These are phyloP conservation scores for Colletotrichum sp. DNA, from an alignment of 2,329 filamentous ascomycete genomes.

Conservation along the genomic window DNA sequence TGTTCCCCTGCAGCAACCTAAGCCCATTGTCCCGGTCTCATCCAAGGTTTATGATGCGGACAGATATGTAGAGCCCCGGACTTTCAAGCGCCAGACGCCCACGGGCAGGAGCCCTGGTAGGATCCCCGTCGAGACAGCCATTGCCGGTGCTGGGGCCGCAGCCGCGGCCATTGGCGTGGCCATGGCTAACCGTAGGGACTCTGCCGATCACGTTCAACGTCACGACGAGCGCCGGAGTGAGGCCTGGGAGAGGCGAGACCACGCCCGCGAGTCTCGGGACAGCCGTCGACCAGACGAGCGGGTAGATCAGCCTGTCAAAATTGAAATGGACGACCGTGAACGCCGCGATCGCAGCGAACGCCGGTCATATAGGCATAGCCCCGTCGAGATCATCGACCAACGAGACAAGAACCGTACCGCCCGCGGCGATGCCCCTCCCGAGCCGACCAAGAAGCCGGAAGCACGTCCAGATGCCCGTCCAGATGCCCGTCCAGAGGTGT, in stretches of 20 bases:
- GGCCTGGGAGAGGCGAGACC: neutral
- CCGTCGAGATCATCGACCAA: slow-evolving; percentile 22
- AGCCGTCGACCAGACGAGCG: slow-evolving; percentile 30
- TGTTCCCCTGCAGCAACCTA: slow-evolving; percentile 82
- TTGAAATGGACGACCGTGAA: slow-evolving; percentile 25
- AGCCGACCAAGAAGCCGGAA: slow-evolving; percentile 6
- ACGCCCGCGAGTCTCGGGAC: slow-evolving; percentile 29
- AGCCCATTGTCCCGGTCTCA: slow-evolving; percentile 77
- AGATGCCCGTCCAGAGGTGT: slow-evolving; percentile 10
- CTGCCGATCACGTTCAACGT: slow-evolving; percentile 30
- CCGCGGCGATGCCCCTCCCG: slow-evolving; percentile 32
- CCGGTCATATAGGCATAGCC: slow-evolving; percentile 26
- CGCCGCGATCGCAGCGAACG: slow-evolving; percentile 34
- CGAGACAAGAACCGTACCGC: slow-evolving; percentile 27
- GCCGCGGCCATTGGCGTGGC: slow-evolving; percentile 55
- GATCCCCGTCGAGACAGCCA: slow-evolving; percentile 48
- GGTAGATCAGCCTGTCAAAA: slow-evolving; percentile 23
- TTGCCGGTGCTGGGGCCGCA: slow-evolving; percentile 52
- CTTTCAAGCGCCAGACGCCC: slow-evolving; percentile 35
- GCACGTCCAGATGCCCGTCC: neutral
- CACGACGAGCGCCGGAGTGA: slow-evolving; percentile 10
- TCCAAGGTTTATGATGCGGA: slow-evolving; percentile 68
- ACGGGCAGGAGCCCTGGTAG: slow-evolving; percentile 44
- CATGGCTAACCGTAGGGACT: slow-evolving; percentile 39
- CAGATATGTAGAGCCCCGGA: slow-evolving; percentile 40